Percentiles rank a stretch among this genome's conserved stretches.
Evolutionary conservation across 1,284 basidiomycete species (phyloP).

Genomic region (Cryptococcus floricola): DNA sequence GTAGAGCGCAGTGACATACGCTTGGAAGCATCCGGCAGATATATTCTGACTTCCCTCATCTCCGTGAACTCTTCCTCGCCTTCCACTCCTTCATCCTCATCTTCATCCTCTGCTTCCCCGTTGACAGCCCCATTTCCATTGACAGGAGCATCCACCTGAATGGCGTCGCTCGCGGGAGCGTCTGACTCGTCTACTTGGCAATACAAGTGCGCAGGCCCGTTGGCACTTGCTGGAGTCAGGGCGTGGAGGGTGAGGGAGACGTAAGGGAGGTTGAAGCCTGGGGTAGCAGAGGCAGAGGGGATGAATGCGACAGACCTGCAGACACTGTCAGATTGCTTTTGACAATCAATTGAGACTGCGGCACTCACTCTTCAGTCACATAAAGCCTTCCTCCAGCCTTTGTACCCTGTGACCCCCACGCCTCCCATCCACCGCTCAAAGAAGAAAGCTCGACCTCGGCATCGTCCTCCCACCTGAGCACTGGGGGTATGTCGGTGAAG

Average conservation of each 20-base stretch:
- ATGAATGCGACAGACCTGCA: constrained; percentile 71
- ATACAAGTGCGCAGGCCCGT: constrained; percentile 66
- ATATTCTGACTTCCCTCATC: constrained; percentile 72
- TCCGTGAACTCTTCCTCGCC: constrained; percentile 55
- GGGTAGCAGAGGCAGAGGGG: constrained; percentile 47
- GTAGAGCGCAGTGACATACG: constrained; percentile 54
- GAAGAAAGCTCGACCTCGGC: constrained; percentile 54
- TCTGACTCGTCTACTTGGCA: constrained; percentile 75
- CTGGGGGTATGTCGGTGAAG: constrained; percentile 73
- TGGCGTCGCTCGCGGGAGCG: constrained; percentile 4
- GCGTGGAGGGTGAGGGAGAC: constrained; percentile 84
- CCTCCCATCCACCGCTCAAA: constrained; percentile 50
- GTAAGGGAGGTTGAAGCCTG: constrained; percentile 75
- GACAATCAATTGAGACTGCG: neutral
- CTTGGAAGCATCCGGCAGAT: constrained; percentile 58
- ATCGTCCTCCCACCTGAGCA: constrained; percentile 67
- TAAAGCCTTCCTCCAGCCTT: constrained; percentile 62
- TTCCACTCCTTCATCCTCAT: constrained; percentile 50
- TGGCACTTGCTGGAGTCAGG: constrained; percentile 62
- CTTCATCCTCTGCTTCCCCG: constrained; percentile 22
- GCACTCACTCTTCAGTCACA: constrained; percentile 70
- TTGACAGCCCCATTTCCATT: constrained; percentile 7
- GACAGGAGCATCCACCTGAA: neutral
- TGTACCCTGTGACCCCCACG: constrained; percentile 35
- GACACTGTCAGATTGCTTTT: neutral